phyloP scores from a whole-genome alignment of 768 basidiomycete genomes.

The Dacryopinax primogenitus region DNA sequence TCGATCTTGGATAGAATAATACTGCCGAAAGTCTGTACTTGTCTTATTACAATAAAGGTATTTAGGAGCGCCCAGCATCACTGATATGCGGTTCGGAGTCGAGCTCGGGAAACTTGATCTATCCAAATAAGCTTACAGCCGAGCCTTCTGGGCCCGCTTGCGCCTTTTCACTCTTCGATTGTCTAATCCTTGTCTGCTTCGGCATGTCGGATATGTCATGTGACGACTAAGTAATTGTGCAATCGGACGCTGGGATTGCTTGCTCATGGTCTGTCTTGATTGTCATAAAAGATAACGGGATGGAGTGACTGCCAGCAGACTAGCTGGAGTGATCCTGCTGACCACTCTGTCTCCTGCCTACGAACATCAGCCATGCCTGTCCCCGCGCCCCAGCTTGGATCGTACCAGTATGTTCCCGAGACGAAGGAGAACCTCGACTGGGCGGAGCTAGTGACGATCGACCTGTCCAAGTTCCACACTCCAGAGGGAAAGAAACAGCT shows the following conservation, averaged over 20 bases:
- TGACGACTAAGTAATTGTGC: not conserved
- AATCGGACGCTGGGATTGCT: no score
- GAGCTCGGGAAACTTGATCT: not conserved
- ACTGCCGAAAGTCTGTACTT: not conserved
- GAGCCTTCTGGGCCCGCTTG: no score
- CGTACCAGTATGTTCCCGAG: constrained; percentile 23
- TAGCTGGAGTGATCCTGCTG: no score
- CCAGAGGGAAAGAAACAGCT: constrained; percentile 34
- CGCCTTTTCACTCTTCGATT: not conserved
- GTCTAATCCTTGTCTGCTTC: constrained; percentile 1
- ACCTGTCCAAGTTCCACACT: constrained; percentile 32
- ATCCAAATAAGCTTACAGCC: not conserved
- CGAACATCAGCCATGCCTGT: not conserved
- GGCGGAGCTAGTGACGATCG: constrained; percentile 39
- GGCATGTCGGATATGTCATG: not conserved
- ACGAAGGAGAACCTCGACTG: constrained; percentile 38
- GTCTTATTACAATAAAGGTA: not conserved
- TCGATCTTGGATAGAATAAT: not conserved
- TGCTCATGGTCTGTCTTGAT: not conserved
- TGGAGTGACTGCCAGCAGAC: no score
- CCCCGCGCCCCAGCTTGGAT: not conserved
- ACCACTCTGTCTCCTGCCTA: not conserved
- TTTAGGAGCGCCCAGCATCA: not conserved
- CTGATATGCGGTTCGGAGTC: not conserved
- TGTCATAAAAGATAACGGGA: no score